phyloP scores from a whole-genome alignment of 805 yeast species.

The Danielozyma ontarioensis region DNA sequence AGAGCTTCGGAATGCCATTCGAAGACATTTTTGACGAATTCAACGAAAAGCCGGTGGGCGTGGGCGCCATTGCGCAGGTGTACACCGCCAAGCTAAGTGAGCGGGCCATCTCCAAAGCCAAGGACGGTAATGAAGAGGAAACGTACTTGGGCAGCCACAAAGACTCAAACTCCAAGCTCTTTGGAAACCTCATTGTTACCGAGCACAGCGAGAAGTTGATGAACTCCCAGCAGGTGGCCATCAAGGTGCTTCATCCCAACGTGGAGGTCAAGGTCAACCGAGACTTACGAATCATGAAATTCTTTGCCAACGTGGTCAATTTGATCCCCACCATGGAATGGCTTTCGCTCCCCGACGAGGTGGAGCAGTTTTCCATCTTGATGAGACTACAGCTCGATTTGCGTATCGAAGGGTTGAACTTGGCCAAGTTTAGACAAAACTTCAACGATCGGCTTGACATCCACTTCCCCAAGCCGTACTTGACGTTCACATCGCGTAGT shows the following conservation, averaged over 20 bases:
- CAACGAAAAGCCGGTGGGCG: constrained; percentile 73
- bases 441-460: constrained; percentile 56
- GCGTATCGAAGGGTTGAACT: constrained; percentile 82
- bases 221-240: constrained; percentile 65
- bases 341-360: constrained; percentile 93
- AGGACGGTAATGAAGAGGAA: constrained; percentile 21
- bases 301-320: constrained; percentile 70
- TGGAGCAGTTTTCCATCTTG: constrained; percentile 75
- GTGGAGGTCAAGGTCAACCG: constrained; percentile 69
- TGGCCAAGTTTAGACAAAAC: constrained; percentile 65
- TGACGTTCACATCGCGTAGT: constrained; percentile 57
- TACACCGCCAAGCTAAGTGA: constrained; percentile 64
- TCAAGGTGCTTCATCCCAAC: constrained; percentile 88
- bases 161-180: constrained; percentile 13
- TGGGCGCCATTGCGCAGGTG: constrained; percentile 99
- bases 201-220: constrained; percentile 26
- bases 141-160: constrained; percentile 7
- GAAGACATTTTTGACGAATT: constrained; percentile 82
- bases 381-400: constrained; percentile 89
- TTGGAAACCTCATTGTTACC: constrained; percentile 31
- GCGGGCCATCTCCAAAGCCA: constrained; percentile 35
- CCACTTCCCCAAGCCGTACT: constrained; percentile 75
- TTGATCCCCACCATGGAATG: constrained; percentile 93
- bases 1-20: constrained; percentile 56
- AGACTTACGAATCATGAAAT: constrained; percentile 78